phyloP scores from a whole-genome alignment of 2,329 filamentous ascomycete species.

The Phialophora tarda region DNA sequence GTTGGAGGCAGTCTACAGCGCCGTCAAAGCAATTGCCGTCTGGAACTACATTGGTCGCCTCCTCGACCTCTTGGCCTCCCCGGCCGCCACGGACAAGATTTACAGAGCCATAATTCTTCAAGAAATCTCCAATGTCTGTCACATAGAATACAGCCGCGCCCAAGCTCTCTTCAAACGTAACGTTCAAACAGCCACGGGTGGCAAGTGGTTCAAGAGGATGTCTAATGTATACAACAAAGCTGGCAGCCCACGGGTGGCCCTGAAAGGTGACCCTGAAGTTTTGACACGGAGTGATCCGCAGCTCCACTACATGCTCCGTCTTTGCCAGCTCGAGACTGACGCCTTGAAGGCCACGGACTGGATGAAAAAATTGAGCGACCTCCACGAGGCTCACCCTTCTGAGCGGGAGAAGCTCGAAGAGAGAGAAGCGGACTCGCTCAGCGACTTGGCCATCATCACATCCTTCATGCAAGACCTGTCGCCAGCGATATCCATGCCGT shows the following conservation, averaged over 20 bases:
- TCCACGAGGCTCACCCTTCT: constrained; percentile 45
- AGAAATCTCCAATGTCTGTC: constrained; percentile 54
- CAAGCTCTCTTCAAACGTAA: constrained; percentile 52
- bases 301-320: constrained; percentile 53
- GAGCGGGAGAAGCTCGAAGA: constrained; percentile 47
- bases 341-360: constrained; percentile 48
- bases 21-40: constrained; percentile 46
- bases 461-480: constrained; percentile 52
- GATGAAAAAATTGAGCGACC: constrained; percentile 50
- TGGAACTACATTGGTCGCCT: constrained; percentile 53
- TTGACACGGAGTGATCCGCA: constrained; percentile 49
- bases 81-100: constrained; percentile 40
- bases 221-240: constrained; percentile 46
- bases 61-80: constrained; percentile 43
- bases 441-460: constrained; percentile 48
- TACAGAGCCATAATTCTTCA: constrained; percentile 50
- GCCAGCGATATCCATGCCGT: constrained; percentile 45
- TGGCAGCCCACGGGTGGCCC: constrained; percentile 44
- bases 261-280: constrained; percentile 52
- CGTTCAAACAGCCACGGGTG: constrained; percentile 46
- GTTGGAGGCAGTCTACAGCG: constrained; percentile 50
- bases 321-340: constrained; percentile 51
- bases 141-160: constrained; percentile 52
- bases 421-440: constrained; percentile 46
- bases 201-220: constrained; percentile 53